Evolutionary conservation across 805 yeast genomes (phyloP).

Genomic region (Saccharomycopsis guyanensis): DNA sequence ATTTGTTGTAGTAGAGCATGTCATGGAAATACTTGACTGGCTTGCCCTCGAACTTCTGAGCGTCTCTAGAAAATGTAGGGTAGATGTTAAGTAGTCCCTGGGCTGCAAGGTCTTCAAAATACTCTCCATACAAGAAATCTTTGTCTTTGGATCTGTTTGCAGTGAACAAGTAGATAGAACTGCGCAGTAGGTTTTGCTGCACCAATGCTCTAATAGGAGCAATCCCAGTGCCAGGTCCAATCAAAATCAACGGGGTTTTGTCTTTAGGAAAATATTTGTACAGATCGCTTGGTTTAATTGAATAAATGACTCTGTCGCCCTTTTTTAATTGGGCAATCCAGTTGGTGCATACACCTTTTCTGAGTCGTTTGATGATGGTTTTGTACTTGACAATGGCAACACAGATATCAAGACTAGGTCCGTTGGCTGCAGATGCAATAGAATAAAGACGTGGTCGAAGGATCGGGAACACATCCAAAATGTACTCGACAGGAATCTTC

Average conservation of each 20-base stretch:
- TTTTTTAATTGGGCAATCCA: conserved; percentile 50
- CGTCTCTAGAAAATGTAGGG: conserved; percentile 40
- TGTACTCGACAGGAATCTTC: conserved; percentile 63
- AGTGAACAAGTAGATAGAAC: conserved; percentile 48
- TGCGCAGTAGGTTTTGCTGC: conserved; percentile 28
- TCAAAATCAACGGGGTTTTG: conserved; percentile 51
- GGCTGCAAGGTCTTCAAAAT: conserved; percentile 37
- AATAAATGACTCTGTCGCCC: conserved; percentile 46
- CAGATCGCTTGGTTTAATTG: conserved; percentile 38
- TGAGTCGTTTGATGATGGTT: conserved; percentile 66
- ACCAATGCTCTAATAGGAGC: conserved; percentile 85
- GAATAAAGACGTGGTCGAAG: conserved; percentile 80
- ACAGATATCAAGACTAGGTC: conserved; percentile 49
- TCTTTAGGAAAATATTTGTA: background rate
- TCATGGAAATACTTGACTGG: conserved; percentile 73
- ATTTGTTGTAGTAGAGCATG: conserved; percentile 44
- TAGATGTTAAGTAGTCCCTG: conserved; percentile 33
- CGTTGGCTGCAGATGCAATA: conserved; percentile 57
- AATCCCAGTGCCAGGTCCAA: conserved; percentile 93
- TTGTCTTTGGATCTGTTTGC: conserved; percentile 64
- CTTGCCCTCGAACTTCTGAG: conserved; percentile 19
- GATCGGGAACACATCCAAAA: conserved; percentile 70
- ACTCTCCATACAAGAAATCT: conserved; percentile 59
- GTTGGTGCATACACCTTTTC: conserved; percentile 77
- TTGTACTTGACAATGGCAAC: conserved; percentile 82